These are phyloP conservation scores for Naegleria gruberi DNA, from an alignment of 208 protist genomes.

Conservation along the genomic window DNA sequence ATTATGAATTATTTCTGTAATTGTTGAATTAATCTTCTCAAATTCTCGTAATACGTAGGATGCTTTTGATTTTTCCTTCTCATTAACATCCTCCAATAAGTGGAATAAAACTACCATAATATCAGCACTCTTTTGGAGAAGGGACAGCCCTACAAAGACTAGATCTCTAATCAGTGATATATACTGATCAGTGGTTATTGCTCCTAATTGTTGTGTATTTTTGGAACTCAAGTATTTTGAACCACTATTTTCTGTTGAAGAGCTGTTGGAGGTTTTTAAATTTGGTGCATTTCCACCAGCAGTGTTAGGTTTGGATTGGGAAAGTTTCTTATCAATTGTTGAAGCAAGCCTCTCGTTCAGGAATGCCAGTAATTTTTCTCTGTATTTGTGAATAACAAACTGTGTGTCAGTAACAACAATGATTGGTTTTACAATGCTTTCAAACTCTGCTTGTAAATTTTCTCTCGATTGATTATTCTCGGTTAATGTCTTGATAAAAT, in stretches of 20 bases:
- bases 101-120: neutral
- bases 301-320: neutral
- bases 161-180: neutral
- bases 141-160: neutral
- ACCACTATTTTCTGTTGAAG: neutral
- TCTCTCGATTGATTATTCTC: neutral
- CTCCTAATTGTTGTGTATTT: neutral
- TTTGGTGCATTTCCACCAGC: too few relatives aligned
- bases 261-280: neutral
- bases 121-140: neutral
- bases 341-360: neutral
- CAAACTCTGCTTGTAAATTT: neutral
- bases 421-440: neutral
- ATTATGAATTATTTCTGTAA: neutral
- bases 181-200: neutral
- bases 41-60: neutral
- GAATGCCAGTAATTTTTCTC: neutral
- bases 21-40: neutral
- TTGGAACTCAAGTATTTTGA: neutral
- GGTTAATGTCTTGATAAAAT: too few relatives aligned
- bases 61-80: neutral
- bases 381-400: neutral
- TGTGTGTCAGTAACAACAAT: neutral
- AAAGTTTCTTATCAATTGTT: neutral
- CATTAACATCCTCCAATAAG: neutral